Base-by-base conservation (phyloP, 352 stramenopile species). In the Aphanomyces euteiches region DNA sequence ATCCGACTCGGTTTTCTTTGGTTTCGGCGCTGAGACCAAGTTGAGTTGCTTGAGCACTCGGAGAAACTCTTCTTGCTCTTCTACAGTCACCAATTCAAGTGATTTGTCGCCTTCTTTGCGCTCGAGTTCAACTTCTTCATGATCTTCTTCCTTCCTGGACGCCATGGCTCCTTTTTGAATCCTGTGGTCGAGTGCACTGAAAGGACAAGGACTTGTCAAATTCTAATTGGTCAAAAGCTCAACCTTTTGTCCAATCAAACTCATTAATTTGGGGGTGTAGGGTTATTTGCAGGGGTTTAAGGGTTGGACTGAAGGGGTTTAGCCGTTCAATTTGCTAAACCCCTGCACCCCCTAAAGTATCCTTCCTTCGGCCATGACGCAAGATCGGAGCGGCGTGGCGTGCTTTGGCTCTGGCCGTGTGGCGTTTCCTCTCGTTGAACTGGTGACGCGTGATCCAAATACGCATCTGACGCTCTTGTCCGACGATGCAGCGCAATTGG, bases 31-130 rank as follows among this genome's bases (percentile, higher is more conserved):
- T 37, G 80, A 76, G 72, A 74, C 82, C 48, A 88, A 67, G 41
- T 79, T 83, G 47, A 92, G 73, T 70, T 92, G 83, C 72, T 84
- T 78, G 61, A 92, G 73, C 19, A 90, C 73, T 7, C 73, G 78
- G 56, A 89, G 65, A 63, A 92, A 90, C 67, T 90, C 84, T 71
- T 90, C 79, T 66, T 90, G 81, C 72, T 90, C 81, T 39, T 70
- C 64, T 3, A 70, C 64, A 10, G 45, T 68, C 59, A 73, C 56
- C 15, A 73, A 43, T 53, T 73, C 67, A 3, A 34, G 10, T 1
- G 59, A 58, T 40, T 67, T 67, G 59, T 67, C 59, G 17, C 47
- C 59, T 19, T 58, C 67, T 40, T 73, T 58, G 28, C 17, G 13
- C 45, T 68, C 34, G 60, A 59, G 43, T 41, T 67, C 59, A 38